phyloP scores from a whole-genome alignment of 768 basidiomycete genomes.

The Auricularia heimuer region DNA sequence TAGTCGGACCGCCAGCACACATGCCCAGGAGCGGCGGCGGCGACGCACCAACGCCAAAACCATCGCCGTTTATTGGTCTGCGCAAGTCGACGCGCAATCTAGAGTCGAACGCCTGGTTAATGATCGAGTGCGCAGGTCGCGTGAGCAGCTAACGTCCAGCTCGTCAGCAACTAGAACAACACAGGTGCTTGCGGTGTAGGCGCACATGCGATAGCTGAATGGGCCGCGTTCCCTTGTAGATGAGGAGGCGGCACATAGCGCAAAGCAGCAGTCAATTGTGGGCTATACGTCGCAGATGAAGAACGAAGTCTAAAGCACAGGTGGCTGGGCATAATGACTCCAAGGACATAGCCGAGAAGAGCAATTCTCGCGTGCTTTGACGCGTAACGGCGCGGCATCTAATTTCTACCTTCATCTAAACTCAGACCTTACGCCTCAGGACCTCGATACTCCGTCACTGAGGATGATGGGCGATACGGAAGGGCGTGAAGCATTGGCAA shows the following conservation, averaged over 20 bases:
- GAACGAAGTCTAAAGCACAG: not conserved
- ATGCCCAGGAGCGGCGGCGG: not conserved
- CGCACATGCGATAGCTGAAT: conserved; percentile 82
- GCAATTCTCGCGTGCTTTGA: not conserved
- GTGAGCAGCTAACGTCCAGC: conserved; percentile 59
- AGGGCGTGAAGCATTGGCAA: too few relatives aligned
- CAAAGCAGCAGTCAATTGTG: not conserved
- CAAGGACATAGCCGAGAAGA: not conserved
- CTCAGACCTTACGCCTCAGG: too few relatives aligned
- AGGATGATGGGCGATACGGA: too few relatives aligned
- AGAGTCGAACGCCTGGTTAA: conserved; percentile 95
- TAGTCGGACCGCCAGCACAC: not conserved
- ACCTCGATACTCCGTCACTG: too few relatives aligned
- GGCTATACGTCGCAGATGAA: not conserved
- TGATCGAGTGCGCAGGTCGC: conserved; percentile 89
- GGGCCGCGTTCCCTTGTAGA: conserved; percentile 91
- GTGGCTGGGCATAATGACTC: not conserved
- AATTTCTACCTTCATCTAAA: too few relatives aligned
- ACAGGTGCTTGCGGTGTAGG: conserved; percentile 6
- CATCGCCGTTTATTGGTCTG: conserved; percentile 89
- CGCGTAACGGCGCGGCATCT: not conserved
- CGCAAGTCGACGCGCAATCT: conserved; percentile 72
- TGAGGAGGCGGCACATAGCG: conserved; percentile 79
- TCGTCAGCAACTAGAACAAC: conserved; percentile 2
- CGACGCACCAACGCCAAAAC: conserved; percentile 82